Evolutionary conservation across 371 early-diverging fungal species (phyloP), one percentile per base, ranked within the genome.

Genomic region (Coemansia sp.): DNA sequence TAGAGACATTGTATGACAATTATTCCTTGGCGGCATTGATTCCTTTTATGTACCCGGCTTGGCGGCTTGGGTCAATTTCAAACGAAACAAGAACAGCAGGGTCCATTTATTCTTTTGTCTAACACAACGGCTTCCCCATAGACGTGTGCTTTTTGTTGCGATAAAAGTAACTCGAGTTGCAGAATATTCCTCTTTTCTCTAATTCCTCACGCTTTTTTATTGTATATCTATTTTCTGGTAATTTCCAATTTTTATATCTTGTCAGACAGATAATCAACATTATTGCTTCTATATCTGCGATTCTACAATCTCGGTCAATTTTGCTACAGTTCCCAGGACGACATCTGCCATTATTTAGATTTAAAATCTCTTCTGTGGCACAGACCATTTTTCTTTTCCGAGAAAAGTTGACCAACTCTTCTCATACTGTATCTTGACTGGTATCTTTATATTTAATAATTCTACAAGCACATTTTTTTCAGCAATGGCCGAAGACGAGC

Each of bases 1-100:
- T 51, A n/a, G 51, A 22, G 51, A 42, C 42, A 42, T 42, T 42
- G 42, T 42, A 42, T 14, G 42, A 42, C 14, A 42, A 18, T 22
- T 51, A 22, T n/a, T 51, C 21, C 24, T 51, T 24, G 51, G 51
- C 51, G 24, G 24, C 51, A 51, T 51, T 51, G 51, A 51, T 51
- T 51, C 24, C 51, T n/a, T 24, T 51, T 51, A 51, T 51, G 51
- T 51, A 21, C 51, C 24, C 42, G 42, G 51, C 24, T 51, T 51
- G 51, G 51, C 51, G 51, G 51, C 51, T 51, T 51, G 51, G 51
- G 14, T 42, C 42, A 42, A 11, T 3, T 16, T 42, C 16, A 16
- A 42, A 11, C 42, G 16, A 42, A 42, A 31, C 31, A 31, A 31
- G 31, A 42, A 13, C 42, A 5, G 3, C 42, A 42, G 16, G 42